Evolutionary conservation across 208 protist species (phyloP).

Genomic region (Leishmania turanica): DNA sequence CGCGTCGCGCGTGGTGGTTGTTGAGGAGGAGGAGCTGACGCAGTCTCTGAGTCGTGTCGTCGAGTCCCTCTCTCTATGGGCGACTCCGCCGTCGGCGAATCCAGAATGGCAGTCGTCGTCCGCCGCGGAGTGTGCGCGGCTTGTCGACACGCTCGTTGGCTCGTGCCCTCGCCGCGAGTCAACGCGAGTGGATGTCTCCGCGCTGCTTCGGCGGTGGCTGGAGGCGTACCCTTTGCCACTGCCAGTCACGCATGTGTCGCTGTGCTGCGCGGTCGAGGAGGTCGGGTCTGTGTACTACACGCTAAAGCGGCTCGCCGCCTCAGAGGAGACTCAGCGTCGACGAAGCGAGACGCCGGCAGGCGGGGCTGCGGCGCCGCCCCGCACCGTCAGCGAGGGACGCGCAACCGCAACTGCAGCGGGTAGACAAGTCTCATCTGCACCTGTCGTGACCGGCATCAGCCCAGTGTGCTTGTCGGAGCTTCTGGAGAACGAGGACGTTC

Average conservation of each 20-base stretch:
- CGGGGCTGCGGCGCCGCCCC: not conserved
- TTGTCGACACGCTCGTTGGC: slow-evolving; percentile 23
- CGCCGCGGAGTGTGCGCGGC: slow-evolving; percentile 11
- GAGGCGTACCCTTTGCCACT: slow-evolving; percentile 22
- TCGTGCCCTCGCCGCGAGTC: slow-evolving; percentile 11
- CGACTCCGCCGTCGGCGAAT: slow-evolving; percentile 1
- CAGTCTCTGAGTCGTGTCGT: slow-evolving; percentile 4
- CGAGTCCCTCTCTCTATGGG: slow-evolving; percentile 14
- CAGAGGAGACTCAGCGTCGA: slow-evolving; percentile 16
- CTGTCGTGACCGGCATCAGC: slow-evolving; percentile 29
- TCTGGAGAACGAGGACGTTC: slow-evolving; percentile 28
- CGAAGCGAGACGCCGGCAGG: slow-evolving; percentile 7
- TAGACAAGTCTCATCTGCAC: not conserved
- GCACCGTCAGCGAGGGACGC: not conserved
- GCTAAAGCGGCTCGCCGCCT: slow-evolving; percentile 37
- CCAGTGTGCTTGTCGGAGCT: slow-evolving; percentile 28
- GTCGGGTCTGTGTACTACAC: slow-evolving; percentile 37
- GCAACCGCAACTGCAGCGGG: not conserved
- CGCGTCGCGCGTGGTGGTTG: not conserved
- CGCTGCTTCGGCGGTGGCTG: slow-evolving; percentile 25
- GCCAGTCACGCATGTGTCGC: slow-evolving; percentile 17
- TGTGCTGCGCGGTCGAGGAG: slow-evolving; percentile 20
- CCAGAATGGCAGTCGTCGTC: not conserved
- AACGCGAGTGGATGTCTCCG: slow-evolving; percentile 10
- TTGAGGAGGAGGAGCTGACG: slow-evolving; percentile 15